Evolutionary conservation across 139 green algal species (phyloP).

Genomic region (Limnomonas spitsbergensis): DNA sequence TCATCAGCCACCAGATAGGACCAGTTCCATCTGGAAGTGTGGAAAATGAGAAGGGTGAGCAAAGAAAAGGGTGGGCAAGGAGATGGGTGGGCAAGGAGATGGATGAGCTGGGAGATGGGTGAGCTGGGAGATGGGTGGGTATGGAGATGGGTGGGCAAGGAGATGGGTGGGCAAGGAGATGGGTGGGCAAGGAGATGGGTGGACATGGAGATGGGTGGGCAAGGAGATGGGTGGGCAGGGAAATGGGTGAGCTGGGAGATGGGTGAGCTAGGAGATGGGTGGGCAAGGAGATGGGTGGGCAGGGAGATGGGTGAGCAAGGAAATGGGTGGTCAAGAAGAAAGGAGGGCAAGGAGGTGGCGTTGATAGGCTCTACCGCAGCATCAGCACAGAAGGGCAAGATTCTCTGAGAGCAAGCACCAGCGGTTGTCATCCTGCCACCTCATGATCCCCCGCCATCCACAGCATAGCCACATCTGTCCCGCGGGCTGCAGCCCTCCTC

Average conservation of each 20-base stretch:
- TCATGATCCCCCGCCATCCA: slow-evolving; percentile 11
- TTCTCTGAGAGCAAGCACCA: too few species aligned
- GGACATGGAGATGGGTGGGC: background rate
- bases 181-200: too few species aligned
- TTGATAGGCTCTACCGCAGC: too few species aligned
- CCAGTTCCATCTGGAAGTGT: slow-evolving; percentile 32
- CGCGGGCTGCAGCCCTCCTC: background rate
- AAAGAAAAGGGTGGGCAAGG: slow-evolving; percentile 2
- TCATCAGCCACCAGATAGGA: slow-evolving; percentile 32
- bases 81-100: background rate
- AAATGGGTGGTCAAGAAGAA: too few species aligned
- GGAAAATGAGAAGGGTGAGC: too few species aligned
- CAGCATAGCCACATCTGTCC: background rate
- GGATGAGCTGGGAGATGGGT: background rate
- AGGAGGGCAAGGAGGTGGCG: too few species aligned
- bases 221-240: background rate
- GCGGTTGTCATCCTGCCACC: too few species aligned
- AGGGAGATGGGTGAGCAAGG: too few species aligned
- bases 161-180: too few species aligned
- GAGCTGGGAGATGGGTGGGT: background rate
- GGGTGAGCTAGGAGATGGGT: background rate
- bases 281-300: too few species aligned
- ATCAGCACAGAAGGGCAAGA: too few species aligned
- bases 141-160: too few species aligned
- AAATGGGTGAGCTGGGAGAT: background rate